Evolutionary conservation across 768 basidiomycete species (phyloP).

Genomic region (Gymnopilus dilepis): DNA sequence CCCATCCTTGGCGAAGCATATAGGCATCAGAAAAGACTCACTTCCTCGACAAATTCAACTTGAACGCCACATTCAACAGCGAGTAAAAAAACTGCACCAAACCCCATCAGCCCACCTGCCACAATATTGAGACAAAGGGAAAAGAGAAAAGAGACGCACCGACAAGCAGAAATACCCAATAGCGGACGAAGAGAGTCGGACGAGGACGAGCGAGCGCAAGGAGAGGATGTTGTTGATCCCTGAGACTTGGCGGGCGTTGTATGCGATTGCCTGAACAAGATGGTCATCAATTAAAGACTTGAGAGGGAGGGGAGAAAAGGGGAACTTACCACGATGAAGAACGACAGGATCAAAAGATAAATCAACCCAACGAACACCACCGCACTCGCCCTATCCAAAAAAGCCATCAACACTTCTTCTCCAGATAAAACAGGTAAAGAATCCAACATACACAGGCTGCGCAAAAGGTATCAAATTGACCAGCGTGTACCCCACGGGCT

Average conservation of each 20-base stretch:
- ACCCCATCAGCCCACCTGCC: background rate
- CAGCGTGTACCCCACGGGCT: constrained; percentile 53
- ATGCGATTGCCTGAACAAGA: constrained; percentile 37
- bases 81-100: constrained; percentile 67
- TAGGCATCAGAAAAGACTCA: constrained; percentile 30
- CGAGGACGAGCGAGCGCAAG: constrained; percentile 36
- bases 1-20: no score
- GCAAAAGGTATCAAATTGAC: constrained; percentile 65
- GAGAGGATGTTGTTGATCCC: constrained; percentile 40
- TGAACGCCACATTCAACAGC: constrained; percentile 64
- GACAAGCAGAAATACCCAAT: constrained; percentile 44
- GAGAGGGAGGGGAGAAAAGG: background rate
- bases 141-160: constrained; percentile 28
- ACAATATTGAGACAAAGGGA: background rate
- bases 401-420: background rate
- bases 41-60: constrained; percentile 57
- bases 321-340: constrained; percentile 44
- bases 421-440: background rate
- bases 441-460: constrained; percentile 56
- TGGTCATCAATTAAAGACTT: background rate
- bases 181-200: constrained; percentile 39
- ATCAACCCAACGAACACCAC: constrained; percentile 62
- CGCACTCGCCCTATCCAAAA: constrained; percentile 49
- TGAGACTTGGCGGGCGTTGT: constrained; percentile 43
- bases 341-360: constrained; percentile 54